A percentile compares a stretch with the other conserved stretches of the same genome.
phyloP scores from a whole-genome alignment of 2,329 filamentous ascomycete genomes.

The Zalaria obscura region DNA sequence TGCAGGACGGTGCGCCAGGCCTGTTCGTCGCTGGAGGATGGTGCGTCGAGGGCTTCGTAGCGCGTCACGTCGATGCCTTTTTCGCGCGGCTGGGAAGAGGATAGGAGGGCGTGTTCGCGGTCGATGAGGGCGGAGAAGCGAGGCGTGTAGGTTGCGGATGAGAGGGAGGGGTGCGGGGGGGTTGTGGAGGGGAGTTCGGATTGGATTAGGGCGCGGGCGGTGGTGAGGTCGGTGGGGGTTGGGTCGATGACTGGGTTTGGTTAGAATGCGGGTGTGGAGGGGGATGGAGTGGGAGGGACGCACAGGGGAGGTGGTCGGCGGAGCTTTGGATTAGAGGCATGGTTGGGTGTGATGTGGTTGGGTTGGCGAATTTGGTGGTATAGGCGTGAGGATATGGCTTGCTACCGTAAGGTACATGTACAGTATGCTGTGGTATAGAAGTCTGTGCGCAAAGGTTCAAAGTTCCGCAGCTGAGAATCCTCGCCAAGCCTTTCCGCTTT shows the following conservation, averaged over 20 bases:
- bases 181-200: constrained; percentile 43
- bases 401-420: too few species aligned
- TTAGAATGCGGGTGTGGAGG: constrained; percentile 10
- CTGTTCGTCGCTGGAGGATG: constrained; percentile 26
- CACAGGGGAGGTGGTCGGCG: constrained; percentile 74
- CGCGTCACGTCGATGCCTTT: constrained; percentile 58
- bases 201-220: constrained; percentile 55
- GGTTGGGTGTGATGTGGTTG: too few species aligned
- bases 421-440: too few species aligned
- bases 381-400: too few species aligned
- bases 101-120: constrained; percentile 54
- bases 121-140: constrained; percentile 52
- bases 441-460: too few species aligned
- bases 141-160: constrained; percentile 32
- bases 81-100: constrained; percentile 31
- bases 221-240: constrained; percentile 48
- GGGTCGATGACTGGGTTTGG: constrained; percentile 59
- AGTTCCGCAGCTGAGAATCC: too few species aligned
- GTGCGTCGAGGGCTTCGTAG: constrained; percentile 64
- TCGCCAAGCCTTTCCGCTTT: too few species aligned
- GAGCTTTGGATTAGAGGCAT: constrained; percentile 57
- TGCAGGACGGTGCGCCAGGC: constrained; percentile 38
- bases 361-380: too few species aligned
- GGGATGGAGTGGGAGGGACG: constrained; percentile 14
- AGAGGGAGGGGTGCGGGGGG: constrained; percentile 44